Conservation (phyloP, 2,329 filamentous ascomycete genomes). For the Hymenoscyphus linearis region DNA sequence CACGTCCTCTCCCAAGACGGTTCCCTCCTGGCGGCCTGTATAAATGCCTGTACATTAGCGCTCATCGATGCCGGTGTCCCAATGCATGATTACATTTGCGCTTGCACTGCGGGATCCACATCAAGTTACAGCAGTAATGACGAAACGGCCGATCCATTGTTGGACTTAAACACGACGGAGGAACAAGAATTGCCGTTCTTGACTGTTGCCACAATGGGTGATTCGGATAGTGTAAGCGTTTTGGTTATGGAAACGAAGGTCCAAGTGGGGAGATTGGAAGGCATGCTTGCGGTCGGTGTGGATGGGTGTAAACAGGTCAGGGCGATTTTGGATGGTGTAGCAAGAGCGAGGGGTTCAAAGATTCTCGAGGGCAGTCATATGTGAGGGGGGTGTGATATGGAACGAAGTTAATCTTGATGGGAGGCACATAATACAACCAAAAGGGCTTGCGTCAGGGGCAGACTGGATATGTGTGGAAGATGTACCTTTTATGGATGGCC, state of each 20-base stretch:
- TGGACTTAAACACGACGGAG: conserved; percentile 75
- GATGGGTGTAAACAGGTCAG: conserved; percentile 87
- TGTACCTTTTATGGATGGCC: not conserved
- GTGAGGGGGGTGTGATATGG: conserved; percentile 38
- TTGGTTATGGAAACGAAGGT: conserved; percentile 84
- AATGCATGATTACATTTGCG: conserved; percentile 86
- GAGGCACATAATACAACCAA: not conserved
- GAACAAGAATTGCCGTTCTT: conserved; percentile 85
- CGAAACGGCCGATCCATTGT: conserved; percentile 67
- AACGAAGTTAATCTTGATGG: not conserved
- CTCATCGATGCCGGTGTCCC: conserved; percentile 93
- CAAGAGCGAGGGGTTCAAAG: conserved; percentile 63
- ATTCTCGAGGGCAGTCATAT: conserved; percentile 55
- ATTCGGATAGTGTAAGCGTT: conserved; percentile 69
- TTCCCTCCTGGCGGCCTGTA: conserved; percentile 77
- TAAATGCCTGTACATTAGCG: conserved; percentile 88
- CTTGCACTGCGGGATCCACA: conserved; percentile 81
- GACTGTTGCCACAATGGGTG: conserved; percentile 76
- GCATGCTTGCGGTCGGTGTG: conserved; percentile 86
- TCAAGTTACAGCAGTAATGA: conserved; percentile 60
- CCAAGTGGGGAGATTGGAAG: conserved; percentile 76
- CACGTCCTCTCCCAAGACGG: conserved; percentile 89
- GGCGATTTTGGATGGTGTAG: conserved; percentile 72
- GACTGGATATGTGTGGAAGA: conserved; percentile 11
- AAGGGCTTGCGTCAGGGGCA: not conserved